Evolutionary conservation across 2,329 filamentous ascomycete genomes (phyloP), one percentile per base, ranked within the genome.

Genomic region (Pseudocercospora musae): DNA sequence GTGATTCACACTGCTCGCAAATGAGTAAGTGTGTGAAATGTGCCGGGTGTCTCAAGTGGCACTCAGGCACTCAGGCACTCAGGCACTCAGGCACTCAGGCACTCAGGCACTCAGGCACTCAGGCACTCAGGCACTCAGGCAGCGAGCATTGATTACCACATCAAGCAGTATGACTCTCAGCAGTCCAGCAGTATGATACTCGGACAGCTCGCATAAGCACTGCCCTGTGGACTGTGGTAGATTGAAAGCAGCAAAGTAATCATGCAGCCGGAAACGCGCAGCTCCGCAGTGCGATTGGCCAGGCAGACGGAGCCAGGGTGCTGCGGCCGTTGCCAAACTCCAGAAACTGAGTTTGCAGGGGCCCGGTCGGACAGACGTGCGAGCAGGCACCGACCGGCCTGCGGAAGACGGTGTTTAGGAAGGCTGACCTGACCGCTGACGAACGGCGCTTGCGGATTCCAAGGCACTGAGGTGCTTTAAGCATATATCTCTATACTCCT

Each of bases 391-490:
- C 44, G 44, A 52, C 27, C 55, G 37, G 55, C 23, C 21, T 15
- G 42, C 37, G 46, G 23, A 53, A 44, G 20, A 48, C 20, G 44
- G 20, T 40, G 44, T 15, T 46, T 48, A 48, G 44, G 44, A 48
- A 48, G n/a, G n/a, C n/a, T n/a, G n/a, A n/a, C n/a, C n/a, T n/a
- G n/a, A n/a, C n/a, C 44, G 48, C 48, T 52, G 21, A 29, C 48
- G 48, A 27, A 52, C 29, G 53, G 52, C 48, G 54, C 57, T 50
- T 59, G 50, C 61, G 61, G 60, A 44, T 59, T 59, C 57, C 60
- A 59, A 62, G 60, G 60, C 60, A 62, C 57, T 53, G 53, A n/a
- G n/a, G n/a, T n/a, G n/a, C 8, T 44, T 59, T 58, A 53, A 57
- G 44, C 33, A 63, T 59, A 59, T 59, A 59, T 63, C 59, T 58